phyloP scores from a whole-genome alignment of 108 stramenopile species.

The Parietichytrium sp. region DNA sequence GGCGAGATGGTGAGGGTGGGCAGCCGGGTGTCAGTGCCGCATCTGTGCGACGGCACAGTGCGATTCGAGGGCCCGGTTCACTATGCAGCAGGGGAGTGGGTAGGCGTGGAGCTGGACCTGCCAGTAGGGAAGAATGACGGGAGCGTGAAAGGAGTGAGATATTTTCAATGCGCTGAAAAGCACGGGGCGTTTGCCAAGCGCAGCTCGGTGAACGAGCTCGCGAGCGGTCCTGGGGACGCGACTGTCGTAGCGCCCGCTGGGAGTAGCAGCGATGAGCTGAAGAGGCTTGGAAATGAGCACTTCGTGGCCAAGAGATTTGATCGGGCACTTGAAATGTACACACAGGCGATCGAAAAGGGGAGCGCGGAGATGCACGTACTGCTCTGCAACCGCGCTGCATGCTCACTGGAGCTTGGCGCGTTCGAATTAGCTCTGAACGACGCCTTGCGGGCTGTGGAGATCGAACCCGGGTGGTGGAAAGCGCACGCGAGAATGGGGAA shows the following conservation, averaged over 20 bases:
- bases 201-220: background rate
- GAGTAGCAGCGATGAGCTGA: background rate
- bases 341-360: background rate
- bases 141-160: conserved; percentile 45
- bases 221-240: too few relatives aligned
- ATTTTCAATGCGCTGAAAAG: conserved; percentile 48
- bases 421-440: background rate
- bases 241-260: too few relatives aligned
- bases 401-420: background rate
- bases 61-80: conserved; percentile 45
- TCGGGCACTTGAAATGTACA: background rate
- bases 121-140: conserved; percentile 57
- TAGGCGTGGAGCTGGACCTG: conserved; percentile 54
- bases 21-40: conserved; percentile 1
- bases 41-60: conserved; percentile 20
- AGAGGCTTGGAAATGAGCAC: conserved; percentile 10
- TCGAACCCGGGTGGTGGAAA: conserved; percentile 19
- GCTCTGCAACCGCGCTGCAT: conserved; percentile 28
- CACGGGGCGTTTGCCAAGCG: conserved; percentile 47
- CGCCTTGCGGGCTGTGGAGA: background rate
- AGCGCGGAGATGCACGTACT: too few relatives aligned
- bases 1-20: conserved; percentile 15
- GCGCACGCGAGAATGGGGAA: conserved; percentile 6
- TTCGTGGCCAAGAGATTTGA: conserved; percentile 23
- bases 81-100: conserved; percentile 55